Evolutionary conservation across 2,329 filamentous ascomycete genomes (phyloP).

Genomic region (Exserohilum turcica): DNA sequence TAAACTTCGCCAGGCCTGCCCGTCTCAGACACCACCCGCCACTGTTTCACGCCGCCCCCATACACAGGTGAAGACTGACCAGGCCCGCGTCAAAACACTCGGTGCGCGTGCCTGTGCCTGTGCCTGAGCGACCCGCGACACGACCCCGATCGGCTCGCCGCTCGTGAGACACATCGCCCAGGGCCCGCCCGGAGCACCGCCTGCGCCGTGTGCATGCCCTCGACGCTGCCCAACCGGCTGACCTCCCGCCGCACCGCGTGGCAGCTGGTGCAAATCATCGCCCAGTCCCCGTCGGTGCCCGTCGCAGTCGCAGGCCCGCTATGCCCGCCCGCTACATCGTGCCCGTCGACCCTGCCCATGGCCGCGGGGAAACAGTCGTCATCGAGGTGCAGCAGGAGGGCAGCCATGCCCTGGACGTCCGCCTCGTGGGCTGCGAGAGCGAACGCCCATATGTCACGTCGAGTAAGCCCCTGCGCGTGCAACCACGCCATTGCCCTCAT

Average conservation of each 20-base stretch:
- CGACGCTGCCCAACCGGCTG: conserved; percentile 7
- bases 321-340: conserved; percentile 53
- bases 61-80: no score
- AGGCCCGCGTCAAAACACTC: conserved; percentile 28
- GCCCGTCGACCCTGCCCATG: conserved; percentile 62
- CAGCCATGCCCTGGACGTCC: conserved; percentile 65
- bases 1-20: conserved; percentile 13
- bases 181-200: not conserved
- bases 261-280: conserved; percentile 1
- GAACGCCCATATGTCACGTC: conserved; percentile 63
- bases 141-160: not conserved
- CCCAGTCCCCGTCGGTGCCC: not conserved
- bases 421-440: conserved; percentile 71
- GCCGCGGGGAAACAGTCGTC: conserved; percentile 61
- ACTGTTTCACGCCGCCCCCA: no score
- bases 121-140: conserved; percentile 12
- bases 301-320: not conserved
- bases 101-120: conserved; percentile 13
- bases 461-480: conserved; percentile 57
- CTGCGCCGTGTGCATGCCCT: not conserved
- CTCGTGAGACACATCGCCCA: conserved; percentile 1
- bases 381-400: conserved; percentile 61
- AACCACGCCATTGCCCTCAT: conserved; percentile 15
- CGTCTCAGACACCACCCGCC: conserved; percentile 5
- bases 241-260: conserved; percentile 2